Conservation (phyloP, 202 grass and related monocot genomes). For the Setaria viridis region DNA sequence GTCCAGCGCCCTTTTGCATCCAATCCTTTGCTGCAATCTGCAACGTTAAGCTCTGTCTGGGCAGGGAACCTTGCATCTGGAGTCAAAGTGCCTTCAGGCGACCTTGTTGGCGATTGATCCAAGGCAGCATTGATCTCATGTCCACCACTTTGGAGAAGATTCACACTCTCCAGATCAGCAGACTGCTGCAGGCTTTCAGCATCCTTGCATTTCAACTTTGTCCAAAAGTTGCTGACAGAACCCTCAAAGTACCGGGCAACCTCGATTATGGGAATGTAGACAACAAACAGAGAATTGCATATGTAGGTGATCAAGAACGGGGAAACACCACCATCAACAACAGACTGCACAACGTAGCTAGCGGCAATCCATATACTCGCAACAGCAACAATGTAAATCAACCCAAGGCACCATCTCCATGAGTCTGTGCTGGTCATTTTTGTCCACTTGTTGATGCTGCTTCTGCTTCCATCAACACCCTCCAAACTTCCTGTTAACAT, state of each 20-base stretch:
- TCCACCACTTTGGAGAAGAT: constrained; percentile 74
- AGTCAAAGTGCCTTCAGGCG: constrained; percentile 35
- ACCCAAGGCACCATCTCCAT: constrained; percentile 79
- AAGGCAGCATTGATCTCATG: constrained; percentile 25
- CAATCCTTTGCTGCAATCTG: constrained; percentile 53
- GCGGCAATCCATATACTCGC: constrained; percentile 93
- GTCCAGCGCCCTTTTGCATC: constrained; percentile 95
- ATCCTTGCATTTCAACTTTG: constrained; percentile 62
- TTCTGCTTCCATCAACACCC: constrained; percentile 31
- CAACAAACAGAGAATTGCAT: constrained; percentile 90
- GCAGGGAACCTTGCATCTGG: constrained; percentile 11
- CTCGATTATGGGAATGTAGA: constrained; percentile 95
- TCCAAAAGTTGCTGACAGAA: constrained; percentile 60
- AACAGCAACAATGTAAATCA: constrained; percentile 89
- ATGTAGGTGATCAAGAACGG: constrained; percentile 97
- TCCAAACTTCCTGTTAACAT: constrained; percentile 51
- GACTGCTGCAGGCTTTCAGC: constrained; percentile 40
- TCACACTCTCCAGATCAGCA: constrained; percentile 76
- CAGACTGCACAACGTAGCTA: constrained; percentile 99
- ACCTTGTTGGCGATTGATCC: constrained; percentile 25
- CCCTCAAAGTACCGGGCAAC: constrained; percentile 84
- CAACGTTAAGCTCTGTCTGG: constrained; percentile 34
- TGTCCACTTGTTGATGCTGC: constrained; percentile 39
- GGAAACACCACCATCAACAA: constrained; percentile 91
- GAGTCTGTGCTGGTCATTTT: constrained; percentile 56